Base-by-base conservation (phyloP, 164 flowering plant genomes). In the Akebia trifoliata region DNA sequence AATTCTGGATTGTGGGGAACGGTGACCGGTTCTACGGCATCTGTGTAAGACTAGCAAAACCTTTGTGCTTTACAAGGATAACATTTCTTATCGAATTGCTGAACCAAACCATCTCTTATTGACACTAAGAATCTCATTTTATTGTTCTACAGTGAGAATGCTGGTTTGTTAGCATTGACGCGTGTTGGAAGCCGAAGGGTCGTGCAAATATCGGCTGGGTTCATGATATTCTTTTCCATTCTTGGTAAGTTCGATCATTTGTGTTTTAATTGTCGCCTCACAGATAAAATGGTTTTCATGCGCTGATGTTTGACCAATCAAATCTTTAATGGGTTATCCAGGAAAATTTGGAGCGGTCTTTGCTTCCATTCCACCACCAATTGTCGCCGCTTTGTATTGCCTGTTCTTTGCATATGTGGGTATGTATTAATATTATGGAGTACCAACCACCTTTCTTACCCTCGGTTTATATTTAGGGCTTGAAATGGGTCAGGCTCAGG, bases 161-260 rank as follows among this genome's bases (percentile, higher is more conserved):
- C 93, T 62, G 96, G 96, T 43, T 67, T 88, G 72, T 69, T 88
- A 56, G 96, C 84, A n/a, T 54, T 86, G 55, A 88, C 96, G 32
- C 85, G 87, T 7, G 87, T 88, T 50, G 96, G 96, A 7, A 88
- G 91, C 75, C 75, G 93, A 70, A 84, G 93, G 64, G 96, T 86
- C 32, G 86, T 84, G 42, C 90, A 84, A 39, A 81, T 80, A 24
- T 76, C 90, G 18, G 86, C 90, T 17, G 85, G 86, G 15, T 84
- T 84, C 71, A 84, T 84, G 90, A 74, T 84, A 20, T 84, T 81
- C 74, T 84, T 88, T 62, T 85, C 96, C 10, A 69, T 88, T 26
- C 93, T 88, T 47, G 96, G 96, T 82, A 55, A 62, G 71, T n/a
- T n/a, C n/a, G n/a, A n/a, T 52, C 9, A 17, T 22, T 34, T 35